A percentile compares a stretch with the other conserved stretches of the same genome.
Conservation (phyloP, 176 grass and related monocot genomes). For the Ananas comosus region DNA sequence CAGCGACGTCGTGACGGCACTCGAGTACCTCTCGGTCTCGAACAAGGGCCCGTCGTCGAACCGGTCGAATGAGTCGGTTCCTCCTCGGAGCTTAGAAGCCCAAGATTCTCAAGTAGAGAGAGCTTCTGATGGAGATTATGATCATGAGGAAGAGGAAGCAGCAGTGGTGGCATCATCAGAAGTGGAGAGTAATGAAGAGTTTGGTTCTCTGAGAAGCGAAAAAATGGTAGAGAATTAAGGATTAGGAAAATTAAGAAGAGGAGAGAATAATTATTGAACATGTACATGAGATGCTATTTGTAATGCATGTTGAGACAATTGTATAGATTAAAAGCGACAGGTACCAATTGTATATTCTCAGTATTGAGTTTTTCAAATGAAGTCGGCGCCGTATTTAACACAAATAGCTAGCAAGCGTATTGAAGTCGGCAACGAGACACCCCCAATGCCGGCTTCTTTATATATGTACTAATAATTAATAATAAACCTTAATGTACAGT, state of each 20-base stretch:
- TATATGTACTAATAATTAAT: too few relatives aligned
- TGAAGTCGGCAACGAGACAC: too few relatives aligned
- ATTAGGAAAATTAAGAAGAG: slow-evolving; percentile 1
- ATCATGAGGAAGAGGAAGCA: not conserved
- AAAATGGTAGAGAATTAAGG: not conserved
- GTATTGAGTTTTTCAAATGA: too few relatives aligned
- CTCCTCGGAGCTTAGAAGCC: not conserved
- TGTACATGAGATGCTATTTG: too few relatives aligned
- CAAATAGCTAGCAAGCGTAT: too few relatives aligned
- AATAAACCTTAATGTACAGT: too few relatives aligned
- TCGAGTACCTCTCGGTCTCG: slow-evolving; percentile 17
- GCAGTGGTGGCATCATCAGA: not conserved
- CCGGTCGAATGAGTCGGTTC: not conserved
- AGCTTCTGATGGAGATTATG: not conserved
- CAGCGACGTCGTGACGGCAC: slow-evolving; percentile 27
- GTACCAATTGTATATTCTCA: too few relatives aligned
- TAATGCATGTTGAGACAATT: too few relatives aligned
- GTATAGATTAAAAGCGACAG: too few relatives aligned
- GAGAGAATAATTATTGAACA: not conserved
- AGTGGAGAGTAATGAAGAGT: not conserved
- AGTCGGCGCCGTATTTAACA: too few relatives aligned
- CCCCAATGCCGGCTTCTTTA: too few relatives aligned
- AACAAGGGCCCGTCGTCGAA: not conserved
- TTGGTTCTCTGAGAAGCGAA: not conserved
- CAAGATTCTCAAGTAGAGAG: not conserved